phyloP scores from a whole-genome alignment of 2,329 filamentous ascomycete genomes.

The Diplocarpon rosae region DNA sequence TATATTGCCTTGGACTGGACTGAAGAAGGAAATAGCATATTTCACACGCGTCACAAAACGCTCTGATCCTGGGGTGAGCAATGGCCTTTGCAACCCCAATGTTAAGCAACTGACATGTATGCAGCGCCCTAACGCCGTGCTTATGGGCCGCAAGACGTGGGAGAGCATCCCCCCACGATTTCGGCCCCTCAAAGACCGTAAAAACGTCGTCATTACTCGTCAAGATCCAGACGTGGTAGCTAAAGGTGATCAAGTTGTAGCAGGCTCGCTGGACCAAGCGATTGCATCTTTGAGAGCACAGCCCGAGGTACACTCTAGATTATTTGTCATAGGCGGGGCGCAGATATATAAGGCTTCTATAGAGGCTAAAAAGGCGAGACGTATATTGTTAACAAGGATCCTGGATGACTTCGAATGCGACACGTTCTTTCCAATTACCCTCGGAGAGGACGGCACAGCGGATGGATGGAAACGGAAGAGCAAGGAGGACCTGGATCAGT shows the following conservation, averaged over 20 bases:
- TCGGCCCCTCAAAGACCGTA: conserved; percentile 65
- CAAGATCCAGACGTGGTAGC: conserved; percentile 26
- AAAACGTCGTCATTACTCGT: conserved; percentile 73
- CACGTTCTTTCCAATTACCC: conserved; percentile 55
- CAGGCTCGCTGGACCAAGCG: conserved; percentile 10
- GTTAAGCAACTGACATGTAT: not conserved
- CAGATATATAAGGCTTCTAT: conserved; percentile 73
- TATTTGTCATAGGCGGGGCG: conserved; percentile 84
- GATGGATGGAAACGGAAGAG: conserved; percentile 42
- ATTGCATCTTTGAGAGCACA: not conserved
- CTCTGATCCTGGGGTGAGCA: conserved; percentile 31
- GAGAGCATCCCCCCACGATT: conserved; percentile 73
- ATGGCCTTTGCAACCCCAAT: not conserved
- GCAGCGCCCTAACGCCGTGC: conserved; percentile 54
- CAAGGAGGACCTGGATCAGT: conserved; percentile 45
- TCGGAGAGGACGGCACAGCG: conserved; percentile 29
- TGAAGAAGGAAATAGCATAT: conserved; percentile 88
- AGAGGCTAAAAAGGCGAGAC: conserved; percentile 40
- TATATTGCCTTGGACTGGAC: conserved; percentile 75
- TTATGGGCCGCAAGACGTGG: conserved; percentile 98
- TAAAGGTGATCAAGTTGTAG: not conserved
- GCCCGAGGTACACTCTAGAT: conserved; percentile 16
- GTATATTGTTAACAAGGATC: conserved; percentile 62
- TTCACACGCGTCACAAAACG: conserved; percentile 79
- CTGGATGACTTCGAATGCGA: conserved; percentile 64